These are phyloP conservation scores for Jasminum sambac DNA, from an alignment of 257 asterid species.

Conservation along the genomic window DNA sequence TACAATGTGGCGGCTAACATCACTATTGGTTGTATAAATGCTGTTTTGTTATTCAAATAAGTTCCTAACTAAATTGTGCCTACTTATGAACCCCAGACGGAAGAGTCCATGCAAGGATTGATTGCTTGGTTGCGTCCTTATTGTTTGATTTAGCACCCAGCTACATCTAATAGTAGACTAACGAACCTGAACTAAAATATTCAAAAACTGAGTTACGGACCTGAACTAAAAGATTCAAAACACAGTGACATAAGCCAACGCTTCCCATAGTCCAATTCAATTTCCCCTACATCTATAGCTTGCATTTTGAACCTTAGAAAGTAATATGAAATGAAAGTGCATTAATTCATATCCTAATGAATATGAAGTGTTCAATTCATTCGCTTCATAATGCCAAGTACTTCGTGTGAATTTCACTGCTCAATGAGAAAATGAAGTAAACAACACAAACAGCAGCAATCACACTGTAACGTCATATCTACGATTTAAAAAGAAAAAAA, in stretches of 20 bases:
- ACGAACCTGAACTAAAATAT: background rate
- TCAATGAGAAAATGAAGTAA: background rate
- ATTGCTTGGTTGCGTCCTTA: background rate
- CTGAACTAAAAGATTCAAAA: too few relatives aligned
- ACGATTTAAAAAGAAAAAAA: background rate
- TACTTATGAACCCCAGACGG: background rate
- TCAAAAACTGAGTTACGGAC: too few relatives aligned
- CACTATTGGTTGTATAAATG: background rate
- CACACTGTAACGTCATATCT: background rate
- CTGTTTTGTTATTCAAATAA: background rate
- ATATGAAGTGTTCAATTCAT: background rate
- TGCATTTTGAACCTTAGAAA: background rate
- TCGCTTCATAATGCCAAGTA: constrained; percentile 5
- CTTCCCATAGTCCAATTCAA: too few relatives aligned
- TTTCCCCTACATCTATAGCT: background rate
- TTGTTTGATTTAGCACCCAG: background rate
- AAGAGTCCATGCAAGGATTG: background rate
- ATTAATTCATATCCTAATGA: background rate
- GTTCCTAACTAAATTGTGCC: background rate
- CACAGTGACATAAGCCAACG: too few relatives aligned
- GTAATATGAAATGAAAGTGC: background rate
- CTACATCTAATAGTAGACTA: background rate
- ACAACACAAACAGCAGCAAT: too few relatives aligned
- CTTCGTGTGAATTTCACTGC: background rate
- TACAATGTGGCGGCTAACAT: constrained; percentile 8